Conservation (phyloP, 2,329 filamentous ascomycete species). For the Ustulina deusta region DNA sequence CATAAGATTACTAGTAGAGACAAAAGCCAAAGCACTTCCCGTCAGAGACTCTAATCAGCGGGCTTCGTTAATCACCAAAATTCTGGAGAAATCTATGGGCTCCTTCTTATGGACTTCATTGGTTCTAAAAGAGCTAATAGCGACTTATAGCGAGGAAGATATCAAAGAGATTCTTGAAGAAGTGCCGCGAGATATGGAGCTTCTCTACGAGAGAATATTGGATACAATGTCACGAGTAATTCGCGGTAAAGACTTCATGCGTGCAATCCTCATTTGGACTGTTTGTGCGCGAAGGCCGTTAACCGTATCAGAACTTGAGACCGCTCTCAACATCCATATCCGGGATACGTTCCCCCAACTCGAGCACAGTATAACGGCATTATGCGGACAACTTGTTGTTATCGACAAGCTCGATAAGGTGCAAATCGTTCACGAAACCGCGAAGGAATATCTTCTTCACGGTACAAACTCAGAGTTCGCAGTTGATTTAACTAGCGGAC, state of each 20-base stretch:
- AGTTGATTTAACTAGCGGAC: background rate
- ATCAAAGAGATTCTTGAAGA: conserved; percentile 18
- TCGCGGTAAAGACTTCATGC: conserved; percentile 8
- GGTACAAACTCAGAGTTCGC: conserved; percentile 13
- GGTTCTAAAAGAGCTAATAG: conserved; percentile 13
- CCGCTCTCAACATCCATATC: conserved; percentile 13
- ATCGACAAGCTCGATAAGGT: conserved; percentile 15
- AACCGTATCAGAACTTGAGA: conserved; percentile 1
- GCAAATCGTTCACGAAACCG: conserved; percentile 24
- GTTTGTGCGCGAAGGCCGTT: conserved; percentile 12
- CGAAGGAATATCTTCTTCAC: conserved; percentile 10
- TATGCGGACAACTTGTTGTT: conserved; percentile 20
- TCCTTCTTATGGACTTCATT: conserved; percentile 22
- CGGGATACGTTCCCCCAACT: conserved; percentile 7
- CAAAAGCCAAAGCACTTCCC: background rate
- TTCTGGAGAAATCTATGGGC: conserved; percentile 18
- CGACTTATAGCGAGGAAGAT: conserved; percentile 9
- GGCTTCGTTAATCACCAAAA: background rate
- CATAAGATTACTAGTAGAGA: conserved; percentile 4
- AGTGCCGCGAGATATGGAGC: conserved; percentile 20
- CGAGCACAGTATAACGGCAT: conserved; percentile 12
- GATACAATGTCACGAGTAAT: conserved; percentile 5
- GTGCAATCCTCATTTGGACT: conserved; percentile 9
- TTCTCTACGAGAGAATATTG: conserved; percentile 8
- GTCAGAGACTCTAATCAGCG: background rate